Conservation (phyloP, 805 yeast genomes). For the Hanseniaspora nectarophila region DNA sequence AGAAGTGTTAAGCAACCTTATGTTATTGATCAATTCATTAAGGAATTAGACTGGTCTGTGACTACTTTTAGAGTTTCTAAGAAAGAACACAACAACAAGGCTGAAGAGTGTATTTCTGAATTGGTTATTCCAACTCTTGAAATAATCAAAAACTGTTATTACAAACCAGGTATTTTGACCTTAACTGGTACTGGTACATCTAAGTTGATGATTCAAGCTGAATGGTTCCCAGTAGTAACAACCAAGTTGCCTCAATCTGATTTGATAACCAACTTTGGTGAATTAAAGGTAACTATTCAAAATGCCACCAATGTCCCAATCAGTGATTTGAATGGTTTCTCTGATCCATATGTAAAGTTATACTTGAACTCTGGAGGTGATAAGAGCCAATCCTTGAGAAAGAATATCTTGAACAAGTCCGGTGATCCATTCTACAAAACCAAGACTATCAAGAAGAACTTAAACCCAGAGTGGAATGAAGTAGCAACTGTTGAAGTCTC, state of each 20-base stretch:
- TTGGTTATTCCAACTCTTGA: slow-evolving; percentile 54
- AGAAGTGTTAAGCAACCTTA: slow-evolving; percentile 31
- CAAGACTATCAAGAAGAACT: slow-evolving; percentile 70
- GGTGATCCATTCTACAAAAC: slow-evolving; percentile 53
- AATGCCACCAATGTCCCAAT: slow-evolving; percentile 60
- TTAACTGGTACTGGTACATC: slow-evolving; percentile 43
- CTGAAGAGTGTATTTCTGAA: slow-evolving; percentile 49
- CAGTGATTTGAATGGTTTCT: slow-evolving; percentile 84
- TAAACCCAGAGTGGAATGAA: slow-evolving; percentile 87
- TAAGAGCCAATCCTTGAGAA: slow-evolving; percentile 29
- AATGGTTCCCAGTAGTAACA: slow-evolving; percentile 67
- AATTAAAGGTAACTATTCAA: slow-evolving; percentile 46
- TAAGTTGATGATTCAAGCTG: slow-evolving; percentile 46
- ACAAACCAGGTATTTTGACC: slow-evolving; percentile 45
- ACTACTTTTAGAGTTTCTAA: slow-evolving; percentile 51
- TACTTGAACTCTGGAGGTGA: slow-evolving; percentile 42
- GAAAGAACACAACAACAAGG: slow-evolving; percentile 42
- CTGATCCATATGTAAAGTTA: slow-evolving; percentile 78
- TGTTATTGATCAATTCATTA: slow-evolving; percentile 64
- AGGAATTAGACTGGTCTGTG: slow-evolving; percentile 65
- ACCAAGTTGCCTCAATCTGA: slow-evolving; percentile 60
- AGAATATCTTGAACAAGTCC: slow-evolving; percentile 32
- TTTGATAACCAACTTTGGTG: slow-evolving; percentile 63
- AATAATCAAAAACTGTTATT: slow-evolving; percentile 53
- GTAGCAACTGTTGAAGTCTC: slow-evolving; percentile 41